Conservation (phyloP, 257 asterid species). For the Rehmannia glutinosa region DNA sequence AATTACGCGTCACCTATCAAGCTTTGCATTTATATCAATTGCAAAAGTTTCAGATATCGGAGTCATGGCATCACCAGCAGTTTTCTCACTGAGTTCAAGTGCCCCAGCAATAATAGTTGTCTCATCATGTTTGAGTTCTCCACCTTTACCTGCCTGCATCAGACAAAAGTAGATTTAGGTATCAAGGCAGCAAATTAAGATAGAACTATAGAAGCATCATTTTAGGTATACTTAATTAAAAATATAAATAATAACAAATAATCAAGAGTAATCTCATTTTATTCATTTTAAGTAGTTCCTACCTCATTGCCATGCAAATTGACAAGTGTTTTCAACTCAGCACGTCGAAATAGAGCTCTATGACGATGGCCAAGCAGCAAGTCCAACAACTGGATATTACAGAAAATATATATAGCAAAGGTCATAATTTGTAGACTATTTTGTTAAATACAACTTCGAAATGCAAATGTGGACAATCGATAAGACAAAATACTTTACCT, state of each 20-base stretch:
- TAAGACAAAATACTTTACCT: conserved; percentile 54
- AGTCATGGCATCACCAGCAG: conserved; percentile 95
- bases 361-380: conserved; percentile 76
- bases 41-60: conserved; percentile 88
- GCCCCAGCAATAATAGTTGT: conserved; percentile 98
- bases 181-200: too few relatives aligned
- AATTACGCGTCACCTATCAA: conserved; percentile 59
- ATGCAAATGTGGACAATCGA: not conserved
- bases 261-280: too few relatives aligned
- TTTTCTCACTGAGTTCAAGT: conserved; percentile 82
- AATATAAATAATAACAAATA: too few relatives aligned
- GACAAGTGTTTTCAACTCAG: conserved; percentile 94
- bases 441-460: not conserved
- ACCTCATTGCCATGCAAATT: conserved; percentile 96
- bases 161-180: not conserved
- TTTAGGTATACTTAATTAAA: too few relatives aligned
- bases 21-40: conserved; percentile 81
- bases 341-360: conserved; percentile 86
- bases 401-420: conserved; percentile 8
- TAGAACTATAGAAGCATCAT: too few relatives aligned
- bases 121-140: conserved; percentile 98
- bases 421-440: too few relatives aligned
- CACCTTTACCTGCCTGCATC: conserved; percentile 97
- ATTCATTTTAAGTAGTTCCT: conserved; percentile 10
- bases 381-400: conserved; percentile 65